Evolutionary conservation across 225 moss, liverwort and hornwort genomes (phyloP), one percentile per base, ranked within the genome.

Genomic region (Climacium dendroides): DNA sequence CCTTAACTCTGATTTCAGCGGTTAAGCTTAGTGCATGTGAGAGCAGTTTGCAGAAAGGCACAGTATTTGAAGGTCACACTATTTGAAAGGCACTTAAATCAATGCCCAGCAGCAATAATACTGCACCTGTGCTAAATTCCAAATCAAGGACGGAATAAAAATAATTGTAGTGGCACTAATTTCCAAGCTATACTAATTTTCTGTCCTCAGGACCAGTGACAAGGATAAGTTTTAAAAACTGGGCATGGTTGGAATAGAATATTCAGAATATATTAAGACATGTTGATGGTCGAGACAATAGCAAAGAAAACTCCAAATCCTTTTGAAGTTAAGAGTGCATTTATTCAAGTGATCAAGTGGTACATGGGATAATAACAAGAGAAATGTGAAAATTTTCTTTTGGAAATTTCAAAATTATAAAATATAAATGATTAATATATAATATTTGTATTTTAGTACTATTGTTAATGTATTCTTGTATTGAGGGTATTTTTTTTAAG

Each of bases 381-480:
- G 35, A 5, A 23, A 37, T 37, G 17, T 25, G 16, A 16, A n/a
- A 6, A 2, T 19, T 50, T 8, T 34, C 7, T 13, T 25, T 16
- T n/a, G 7, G 19, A 4, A 35, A 23, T 76, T 23, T 23, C 24
- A 35, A 34, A 5, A 52, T 9, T 15, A 23, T 9, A 23, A 15
- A 8, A 9, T 23, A 35, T 23, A 15, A 22, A 52, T 35, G 23
- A 75, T 22, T 34, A 22, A 7, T 52, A 22, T 34, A 6, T 3
- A 20, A 52, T 9, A 29, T 29, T 22, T 14, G 6, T 34, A 8
- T 14, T 75, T 52, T 22, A 22, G 16, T 77, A 54, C 6, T 7
- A n/a, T 3, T 0, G 4, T 16, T 77, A n/a, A n/a, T 53, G 10
- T n/a, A n/a, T 3, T 10, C 16, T 77, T 10, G 0, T 4, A 53